Base-by-base conservation (phyloP, 768 basidiomycete species). In the Pleurotus tuber-regium region DNA sequence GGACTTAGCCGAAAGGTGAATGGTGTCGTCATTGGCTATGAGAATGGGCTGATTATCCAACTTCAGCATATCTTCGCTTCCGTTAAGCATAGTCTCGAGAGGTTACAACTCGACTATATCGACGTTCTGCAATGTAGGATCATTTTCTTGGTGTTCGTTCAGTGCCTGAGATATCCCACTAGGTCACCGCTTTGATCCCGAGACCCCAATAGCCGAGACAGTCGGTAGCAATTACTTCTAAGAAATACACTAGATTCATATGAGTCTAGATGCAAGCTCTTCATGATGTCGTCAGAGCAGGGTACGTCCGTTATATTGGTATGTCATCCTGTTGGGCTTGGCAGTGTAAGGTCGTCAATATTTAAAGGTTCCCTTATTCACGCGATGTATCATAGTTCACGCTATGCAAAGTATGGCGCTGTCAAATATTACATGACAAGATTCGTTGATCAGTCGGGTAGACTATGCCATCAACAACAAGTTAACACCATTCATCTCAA, bases 51-150 rank as follows among this genome's bases (percentile, higher is more conserved):
- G n/a, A n/a, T n/a, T 64, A 65, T 66, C 21, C 29, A 11, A 31
- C 19, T 50, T 21, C 33, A 82, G 74, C 71, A 76, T 56, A 83
- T 84, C 53, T 84, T 84, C 55, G 78, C 76, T 29, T 61, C 74
- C 1, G 66, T 77, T 23, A 73, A 75, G 54, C 59, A 66, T 11
- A 73, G 73, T 21, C 63, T 84, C 46, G 63, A 80, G 59, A 69
- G 82, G 21, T 66, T 84, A 1, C 78, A 83, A 30, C 57, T 80
- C 18, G 83, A 84, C 47, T 82, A 83, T 53, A 70, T 84, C 59
- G 84, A 84, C 55, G 61, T 83, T 4, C 63, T 83, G 16, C 83
- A 84, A 62, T 78, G 79, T 65, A 62, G 61, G 66, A 52, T 10
- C 11, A 9, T 24, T 3, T 10, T 28, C 6, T 23, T 24, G 4